phyloP scores from a whole-genome alignment of 148 eudicot species.

The Beta vulgaris region DNA sequence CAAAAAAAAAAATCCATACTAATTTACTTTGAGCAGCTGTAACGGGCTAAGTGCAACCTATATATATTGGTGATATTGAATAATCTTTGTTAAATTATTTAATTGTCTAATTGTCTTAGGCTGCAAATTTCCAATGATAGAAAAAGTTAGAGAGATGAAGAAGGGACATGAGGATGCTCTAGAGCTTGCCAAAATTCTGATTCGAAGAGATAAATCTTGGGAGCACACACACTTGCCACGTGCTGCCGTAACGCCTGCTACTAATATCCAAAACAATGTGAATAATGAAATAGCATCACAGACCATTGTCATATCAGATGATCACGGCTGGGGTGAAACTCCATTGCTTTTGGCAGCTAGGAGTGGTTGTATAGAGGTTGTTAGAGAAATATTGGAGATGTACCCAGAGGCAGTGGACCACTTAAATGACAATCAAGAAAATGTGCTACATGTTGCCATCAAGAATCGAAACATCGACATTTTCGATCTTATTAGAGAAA shows the following conservation, averaged over 20 bases:
- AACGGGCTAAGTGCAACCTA: too few species aligned
- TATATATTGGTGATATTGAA: too few species aligned
- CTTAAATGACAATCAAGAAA: not conserved
- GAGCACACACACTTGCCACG: not conserved
- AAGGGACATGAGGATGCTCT: not conserved
- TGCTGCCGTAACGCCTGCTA: too few species aligned
- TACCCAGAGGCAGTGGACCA: constrained; percentile 12
- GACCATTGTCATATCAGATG: not conserved
- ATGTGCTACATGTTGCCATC: not conserved
- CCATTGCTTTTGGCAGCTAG: constrained; percentile 14
- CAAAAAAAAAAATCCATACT: too few species aligned
- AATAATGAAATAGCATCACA: too few species aligned
- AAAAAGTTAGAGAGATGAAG: not conserved
- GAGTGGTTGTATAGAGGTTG: constrained; percentile 11
- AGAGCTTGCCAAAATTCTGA: constrained; percentile 5
- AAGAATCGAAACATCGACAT: not conserved
- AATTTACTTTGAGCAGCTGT: too few species aligned
- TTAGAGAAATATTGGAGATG: not conserved
- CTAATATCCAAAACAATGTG: too few species aligned
- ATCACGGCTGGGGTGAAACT: not conserved
- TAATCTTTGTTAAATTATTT: too few species aligned
- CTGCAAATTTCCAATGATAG: not conserved
- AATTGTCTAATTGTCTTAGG: too few species aligned
- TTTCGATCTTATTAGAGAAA: not conserved
- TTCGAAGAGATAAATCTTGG: not conserved